Conservation (phyloP, 768 basidiomycete genomes). For the Hydnomerulius pinastri region DNA sequence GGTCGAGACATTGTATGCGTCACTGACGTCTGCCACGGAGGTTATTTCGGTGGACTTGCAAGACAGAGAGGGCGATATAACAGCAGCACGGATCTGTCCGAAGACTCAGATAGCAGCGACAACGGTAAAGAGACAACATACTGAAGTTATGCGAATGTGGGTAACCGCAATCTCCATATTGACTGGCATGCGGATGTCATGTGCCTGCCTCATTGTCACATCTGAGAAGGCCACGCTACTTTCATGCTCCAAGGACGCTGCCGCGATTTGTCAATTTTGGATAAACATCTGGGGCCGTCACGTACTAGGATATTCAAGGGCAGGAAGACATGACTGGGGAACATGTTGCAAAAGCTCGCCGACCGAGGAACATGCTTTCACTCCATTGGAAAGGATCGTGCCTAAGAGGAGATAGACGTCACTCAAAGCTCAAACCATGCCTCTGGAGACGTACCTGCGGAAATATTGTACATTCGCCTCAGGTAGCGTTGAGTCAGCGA, state of each 20-base stretch:
- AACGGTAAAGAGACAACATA: slow-evolving; percentile 35
- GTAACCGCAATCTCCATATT: slow-evolving; percentile 62
- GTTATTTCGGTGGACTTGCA: slow-evolving; percentile 86
- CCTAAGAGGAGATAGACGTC: slow-evolving; percentile 36
- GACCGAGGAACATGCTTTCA: slow-evolving; percentile 66
- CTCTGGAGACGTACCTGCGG: slow-evolving; percentile 38
- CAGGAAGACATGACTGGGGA: slow-evolving; percentile 46
- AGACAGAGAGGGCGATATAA: slow-evolving; percentile 65
- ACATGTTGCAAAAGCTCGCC: slow-evolving; percentile 59
- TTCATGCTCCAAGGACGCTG: slow-evolving; percentile 69
- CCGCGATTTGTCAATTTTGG: slow-evolving; percentile 3
- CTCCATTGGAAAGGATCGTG: slow-evolving; percentile 48
- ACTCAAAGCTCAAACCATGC: slow-evolving; percentile 1
- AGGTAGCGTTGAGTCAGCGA: slow-evolving; percentile 70
- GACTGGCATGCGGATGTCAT: slow-evolving; percentile 73
- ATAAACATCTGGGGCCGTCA: neutral
- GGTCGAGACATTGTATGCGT: slow-evolving; percentile 80
- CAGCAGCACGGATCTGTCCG: slow-evolving; percentile 63
- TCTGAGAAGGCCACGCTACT: slow-evolving; percentile 51
- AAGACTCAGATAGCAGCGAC: slow-evolving; percentile 6
- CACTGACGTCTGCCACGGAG: slow-evolving; percentile 77
- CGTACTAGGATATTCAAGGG: slow-evolving; percentile 59
- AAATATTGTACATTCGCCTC: slow-evolving; percentile 74
- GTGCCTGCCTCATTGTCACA: slow-evolving; percentile 65
- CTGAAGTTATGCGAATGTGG: slow-evolving; percentile 80